Percentiles rank a stretch among this genome's conserved stretches.
phyloP scores from a whole-genome alignment of 2,329 filamentous ascomycete genomes.

The Neofusicoccum ribis region DNA sequence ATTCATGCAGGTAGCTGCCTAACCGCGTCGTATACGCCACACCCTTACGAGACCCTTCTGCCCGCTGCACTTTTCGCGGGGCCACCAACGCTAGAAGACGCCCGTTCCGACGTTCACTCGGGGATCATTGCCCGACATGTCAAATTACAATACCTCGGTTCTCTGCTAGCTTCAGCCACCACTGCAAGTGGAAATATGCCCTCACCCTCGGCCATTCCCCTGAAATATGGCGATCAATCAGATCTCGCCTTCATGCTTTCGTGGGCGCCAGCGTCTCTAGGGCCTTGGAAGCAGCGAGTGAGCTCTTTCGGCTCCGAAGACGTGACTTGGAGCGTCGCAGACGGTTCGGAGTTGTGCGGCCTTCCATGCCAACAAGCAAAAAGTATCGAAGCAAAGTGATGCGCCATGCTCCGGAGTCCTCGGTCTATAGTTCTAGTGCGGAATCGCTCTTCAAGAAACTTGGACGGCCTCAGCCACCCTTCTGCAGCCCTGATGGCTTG shows the following conservation, averaged over 20 bases:
- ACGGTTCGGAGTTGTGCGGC: neutral
- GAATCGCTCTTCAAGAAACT: neutral
- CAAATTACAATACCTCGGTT: conserved; percentile 13
- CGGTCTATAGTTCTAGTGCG: neutral
- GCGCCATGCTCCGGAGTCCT: neutral
- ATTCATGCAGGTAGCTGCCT: neutral
- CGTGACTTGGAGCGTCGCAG: neutral
- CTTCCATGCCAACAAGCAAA: neutral
- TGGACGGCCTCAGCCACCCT: neutral
- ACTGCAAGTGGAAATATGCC: neutral
- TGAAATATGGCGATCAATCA: neutral
- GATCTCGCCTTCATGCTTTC: neutral
- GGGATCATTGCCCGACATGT: conserved; percentile 15
- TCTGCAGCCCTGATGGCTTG: neutral
- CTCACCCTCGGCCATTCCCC: neutral
- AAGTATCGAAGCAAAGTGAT: neutral
- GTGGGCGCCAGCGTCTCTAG: neutral
- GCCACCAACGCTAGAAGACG: neutral
- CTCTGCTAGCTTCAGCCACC: conserved; percentile 14
- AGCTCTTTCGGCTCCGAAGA: neutral
- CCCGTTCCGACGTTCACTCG: neutral
- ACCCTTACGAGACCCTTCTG: neutral
- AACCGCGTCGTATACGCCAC: neutral
- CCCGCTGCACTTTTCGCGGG: neutral
- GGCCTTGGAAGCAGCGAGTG: neutral